A percentile compares a stretch with the other conserved stretches of the same genome.
Conservation (phyloP, 257 asterid species). For the Primulina tabacum region DNA sequence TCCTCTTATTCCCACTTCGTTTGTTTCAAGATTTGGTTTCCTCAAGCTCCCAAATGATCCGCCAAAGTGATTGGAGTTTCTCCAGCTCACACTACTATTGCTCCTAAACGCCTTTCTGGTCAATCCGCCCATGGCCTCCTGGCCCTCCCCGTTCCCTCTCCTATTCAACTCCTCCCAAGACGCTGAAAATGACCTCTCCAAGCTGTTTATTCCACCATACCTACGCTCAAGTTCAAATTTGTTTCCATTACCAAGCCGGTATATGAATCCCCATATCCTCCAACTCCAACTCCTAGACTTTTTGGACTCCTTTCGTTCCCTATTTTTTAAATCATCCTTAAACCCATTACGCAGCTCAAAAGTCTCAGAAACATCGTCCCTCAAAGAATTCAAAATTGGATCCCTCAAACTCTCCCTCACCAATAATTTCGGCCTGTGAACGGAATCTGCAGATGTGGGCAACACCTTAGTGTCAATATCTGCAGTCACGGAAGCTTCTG, state of each 20-base stretch:
- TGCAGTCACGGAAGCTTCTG: slow-evolving; percentile 75
- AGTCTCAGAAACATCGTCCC: slow-evolving; percentile 74
- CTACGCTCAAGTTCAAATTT: slow-evolving; percentile 54
- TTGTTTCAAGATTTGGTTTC: slow-evolving; percentile 51
- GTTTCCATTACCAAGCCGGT: slow-evolving; percentile 42
- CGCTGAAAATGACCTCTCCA: slow-evolving; percentile 64
- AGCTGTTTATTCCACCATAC: slow-evolving; percentile 55
- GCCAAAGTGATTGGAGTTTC: slow-evolving; percentile 44
- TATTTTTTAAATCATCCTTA: slow-evolving; percentile 34
- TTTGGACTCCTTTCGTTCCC: slow-evolving; percentile 35
- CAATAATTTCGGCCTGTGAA: slow-evolving; percentile 47
- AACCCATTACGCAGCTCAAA: slow-evolving; percentile 59
- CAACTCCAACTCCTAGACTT: slow-evolving; percentile 71
- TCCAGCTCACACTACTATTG: slow-evolving; percentile 83
- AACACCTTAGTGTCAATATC: slow-evolving; percentile 67
- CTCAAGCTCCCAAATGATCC: slow-evolving; percentile 57
- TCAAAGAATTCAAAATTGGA: slow-evolving; percentile 56
- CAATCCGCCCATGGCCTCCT: slow-evolving; percentile 29
- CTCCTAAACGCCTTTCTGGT: slow-evolving; percentile 56
- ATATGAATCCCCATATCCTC: slow-evolving; percentile 62
- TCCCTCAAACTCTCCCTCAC: slow-evolving; percentile 43
- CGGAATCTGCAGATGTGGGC: slow-evolving; percentile 45
- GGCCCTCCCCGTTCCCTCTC: slow-evolving; percentile 32
- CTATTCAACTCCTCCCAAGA: slow-evolving; percentile 65
- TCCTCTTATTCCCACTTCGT: slow-evolving; percentile 50